Base-by-base conservation (phyloP, 2,329 filamentous ascomycete genomes). In the Fusarium verrucosum region DNA sequence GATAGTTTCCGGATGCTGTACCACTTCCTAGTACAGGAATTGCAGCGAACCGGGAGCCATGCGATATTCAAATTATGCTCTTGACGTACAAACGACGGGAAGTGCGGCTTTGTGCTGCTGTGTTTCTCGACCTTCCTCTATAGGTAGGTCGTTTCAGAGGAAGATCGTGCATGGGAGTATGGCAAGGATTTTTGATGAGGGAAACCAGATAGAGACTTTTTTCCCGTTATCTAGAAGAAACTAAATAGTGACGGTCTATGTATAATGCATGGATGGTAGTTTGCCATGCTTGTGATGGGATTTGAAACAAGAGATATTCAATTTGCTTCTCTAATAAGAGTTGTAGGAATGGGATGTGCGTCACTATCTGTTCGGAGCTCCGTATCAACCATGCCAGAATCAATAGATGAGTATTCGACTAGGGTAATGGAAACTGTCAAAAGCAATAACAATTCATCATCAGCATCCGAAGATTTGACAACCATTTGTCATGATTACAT, bases 11-110 rank as follows among this genome's bases (percentile, higher is more conserved):
- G 33, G 36, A 50, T 32, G 50, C n/a, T 54, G 66, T 65, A 43
- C 50, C 37, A 65, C 50, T 60, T 41, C 68, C 56, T 25, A 45
- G 66, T 66, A 36, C 42, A 70, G 68, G 58, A 71, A 70, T 68
- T 66, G 64, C 66, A 57, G 68, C 68, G 68, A 70, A 68, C 45
- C 40, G 55, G 53, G 50, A 50, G 50, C 62, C 51, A 65, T 58
- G 57, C 47, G 47, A 51, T 49, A 25, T 50, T 57, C 49, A 38
- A 46, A 40, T 65, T 47, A 56, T 58, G 37, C 41, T 40, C 33
- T 46, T 26, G 44, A 20, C 19, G 46, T 13, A 62, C 68, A 52
- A 50, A 54, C 46, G 40, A 65, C 57, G 62, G 46, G 56, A 50
- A 56, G 28, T 57, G 56, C 40, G 20, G 62, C 30, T 32, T 32